phyloP scores from a whole-genome alignment of 257 asterid genomes.

The Fraxinus americana region DNA sequence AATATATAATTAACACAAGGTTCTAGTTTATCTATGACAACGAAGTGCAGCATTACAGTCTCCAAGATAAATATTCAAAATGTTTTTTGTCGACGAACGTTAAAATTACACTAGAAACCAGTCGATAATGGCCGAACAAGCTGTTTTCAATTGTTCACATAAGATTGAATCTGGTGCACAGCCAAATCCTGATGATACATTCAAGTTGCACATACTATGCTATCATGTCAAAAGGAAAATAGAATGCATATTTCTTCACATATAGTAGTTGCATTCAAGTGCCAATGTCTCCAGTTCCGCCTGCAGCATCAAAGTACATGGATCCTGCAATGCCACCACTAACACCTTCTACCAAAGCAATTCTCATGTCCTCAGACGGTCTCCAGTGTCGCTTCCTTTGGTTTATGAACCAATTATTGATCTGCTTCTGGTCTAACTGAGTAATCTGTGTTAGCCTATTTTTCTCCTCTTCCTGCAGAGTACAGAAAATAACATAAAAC shows the following conservation, averaged over 20 bases:
- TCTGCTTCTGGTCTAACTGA: slow-evolving; percentile 75
- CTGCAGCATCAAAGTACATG: slow-evolving; percentile 36
- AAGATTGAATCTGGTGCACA: neutral
- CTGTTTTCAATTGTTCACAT: neutral
- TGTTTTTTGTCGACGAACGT: too few relatives aligned
- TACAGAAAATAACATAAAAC: neutral
- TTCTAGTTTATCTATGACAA: too few relatives aligned
- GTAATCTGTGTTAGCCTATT: slow-evolving; percentile 59
- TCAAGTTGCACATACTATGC: neutral
- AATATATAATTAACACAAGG: too few relatives aligned
- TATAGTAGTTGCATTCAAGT: slow-evolving; percentile 7
- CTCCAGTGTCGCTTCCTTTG: slow-evolving; percentile 90
- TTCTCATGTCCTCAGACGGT: slow-evolving; percentile 76
- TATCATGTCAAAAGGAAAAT: neutral
- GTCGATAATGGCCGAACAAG: neutral
- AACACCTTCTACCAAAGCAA: slow-evolving; percentile 67
- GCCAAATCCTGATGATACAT: neutral
- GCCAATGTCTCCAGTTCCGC: slow-evolving; percentile 38
- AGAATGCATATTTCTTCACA: neutral
- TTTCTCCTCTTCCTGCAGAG: slow-evolving; percentile 76
- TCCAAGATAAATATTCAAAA: too few relatives aligned
- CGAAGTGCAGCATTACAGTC: too few relatives aligned
- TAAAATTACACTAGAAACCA: neutral
- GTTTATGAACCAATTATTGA: slow-evolving; percentile 88
- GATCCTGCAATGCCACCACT: slow-evolving; percentile 30